Evolutionary conservation across 352 stramenopile species (phyloP), one percentile per base, ranked within the genome.

Genomic region (Stramenopiles sp.): DNA sequence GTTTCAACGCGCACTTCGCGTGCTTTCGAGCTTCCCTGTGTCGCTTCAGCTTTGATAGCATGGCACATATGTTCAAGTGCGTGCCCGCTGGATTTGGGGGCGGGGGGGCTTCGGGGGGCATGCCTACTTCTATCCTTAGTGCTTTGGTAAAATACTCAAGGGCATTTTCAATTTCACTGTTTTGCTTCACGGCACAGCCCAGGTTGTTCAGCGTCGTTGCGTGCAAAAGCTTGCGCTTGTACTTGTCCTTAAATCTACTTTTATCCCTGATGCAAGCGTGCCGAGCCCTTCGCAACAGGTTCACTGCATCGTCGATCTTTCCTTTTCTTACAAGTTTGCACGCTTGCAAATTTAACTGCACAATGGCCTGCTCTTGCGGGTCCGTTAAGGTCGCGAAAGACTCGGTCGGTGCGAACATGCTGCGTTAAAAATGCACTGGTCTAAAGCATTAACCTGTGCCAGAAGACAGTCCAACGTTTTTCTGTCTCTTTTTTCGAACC

Each of bases 141-240:
- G 91, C 90, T 74, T 94, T 88, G 0, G 88, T 91, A n/a, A 97
- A 78, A 76, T 94, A 94, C 32, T 86, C 87, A 4, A 96, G 83
- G 36, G 90, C 87, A 37, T 91, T 87, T 80, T 94, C 88, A 35
- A 96, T 81, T 73, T 94, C 93, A 37, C 43, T 74, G 34, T n/a
- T 75, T 73, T 6, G 0, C 89, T 88, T 36, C 90, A 88, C 12
- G 89, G 84, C 6, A 71, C 91, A 96, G 2, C 90, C 91, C 37
- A 96, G 82, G 79, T 97, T 97, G 74, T 97, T 97, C 71, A 94
- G 89, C 1, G 91, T 97, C 25, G 95, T 89, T 12, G 91, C 91
- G 12, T 63, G 12, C 25, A 63, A 63, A 18, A 63, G 25, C 43
- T 63, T 63, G 12, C 43, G 43, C 25, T 63, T 63, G 12, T 63